Base-by-base conservation (phyloP, 768 basidiomycete species). In the Xerocomellus dryophilus region DNA sequence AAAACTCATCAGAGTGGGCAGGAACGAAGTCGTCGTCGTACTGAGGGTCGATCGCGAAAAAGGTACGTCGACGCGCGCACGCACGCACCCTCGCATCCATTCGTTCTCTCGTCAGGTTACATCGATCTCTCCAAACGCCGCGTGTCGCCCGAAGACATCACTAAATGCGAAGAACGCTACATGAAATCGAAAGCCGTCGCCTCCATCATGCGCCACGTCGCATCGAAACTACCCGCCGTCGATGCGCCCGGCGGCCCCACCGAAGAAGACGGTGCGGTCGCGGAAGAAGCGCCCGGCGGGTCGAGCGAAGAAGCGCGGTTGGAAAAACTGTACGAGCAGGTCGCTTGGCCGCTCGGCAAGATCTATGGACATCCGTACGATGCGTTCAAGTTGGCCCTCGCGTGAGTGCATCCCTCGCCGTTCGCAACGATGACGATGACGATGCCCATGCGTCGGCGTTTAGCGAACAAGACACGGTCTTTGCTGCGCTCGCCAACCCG, bases 41-140 rank as follows among this genome's bases (percentile, higher is more conserved):
- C 84, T 98, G 51, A 81, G 97, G 59, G 96, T 99, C 23, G 97
- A 99, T 80, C 97, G 97, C 72, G 97, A 98, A 74, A 99, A 99
- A 77, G 96, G 94, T 91, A 47, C 54, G 80, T 50, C 27, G 0
- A 15, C 38, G 21, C 23, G 7, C 50, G 20, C 48, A 23, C 21
- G 14, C 42, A 27, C 31, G 9, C 46, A 18, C 17, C 14, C 32
- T 14, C 12, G 5, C 0, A 3, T 12, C 11, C 23, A 35, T 32
- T 1, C 15, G 31, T n/a, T n/a, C n/a, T n/a, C n/a, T 4, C 20
- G 2, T 15, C 60, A 96, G 94, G 96, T 10, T 98, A 99, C 74
- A 99, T 99, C 68, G 97, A 99, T 81, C 80, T 98, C 23, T 98
- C 95, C 45, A 99, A 99, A 78, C 86, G 97, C 57, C 88, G 96